Conservation (phyloP, 2,329 filamentous ascomycete species). For the Chrysoporthe puriensis region DNA sequence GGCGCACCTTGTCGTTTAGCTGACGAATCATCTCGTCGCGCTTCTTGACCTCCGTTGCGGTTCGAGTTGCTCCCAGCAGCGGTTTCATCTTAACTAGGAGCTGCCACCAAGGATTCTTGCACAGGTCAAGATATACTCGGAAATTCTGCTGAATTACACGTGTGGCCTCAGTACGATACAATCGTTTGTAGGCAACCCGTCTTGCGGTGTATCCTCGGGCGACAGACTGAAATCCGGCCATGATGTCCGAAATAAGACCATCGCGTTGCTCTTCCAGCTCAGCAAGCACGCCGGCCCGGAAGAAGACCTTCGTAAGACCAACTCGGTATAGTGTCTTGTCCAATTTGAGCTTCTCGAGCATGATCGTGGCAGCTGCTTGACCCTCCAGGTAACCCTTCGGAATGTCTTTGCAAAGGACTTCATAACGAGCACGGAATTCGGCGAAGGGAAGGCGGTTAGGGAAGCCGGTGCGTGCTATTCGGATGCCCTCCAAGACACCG, state of each 20-base stretch:
- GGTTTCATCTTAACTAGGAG: constrained; percentile 95
- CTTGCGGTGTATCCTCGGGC: constrained; percentile 89
- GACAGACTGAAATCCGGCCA: constrained; percentile 89
- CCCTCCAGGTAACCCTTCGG: constrained; percentile 91
- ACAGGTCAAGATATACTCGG: constrained; percentile 85
- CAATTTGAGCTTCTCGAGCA: constrained; percentile 85
- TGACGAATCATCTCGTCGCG: constrained; percentile 91
- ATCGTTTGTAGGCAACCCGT: constrained; percentile 85
- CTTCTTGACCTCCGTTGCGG: constrained; percentile 91
- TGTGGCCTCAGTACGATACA: constrained; percentile 93
- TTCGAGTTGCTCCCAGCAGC: constrained; percentile 86
- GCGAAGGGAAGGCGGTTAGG: constrained; percentile 90
- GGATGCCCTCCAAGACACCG: constrained; percentile 97
- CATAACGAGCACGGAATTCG: constrained; percentile 94
- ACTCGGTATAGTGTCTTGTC: constrained; percentile 89
- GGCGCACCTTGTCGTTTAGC: constrained; percentile 80
- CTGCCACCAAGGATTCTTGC: constrained; percentile 96
- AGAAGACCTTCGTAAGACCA: constrained; percentile 96
- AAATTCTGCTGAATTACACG: constrained; percentile 95
- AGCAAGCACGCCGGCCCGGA: constrained; percentile 91
- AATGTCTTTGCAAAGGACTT: constrained; percentile 87
- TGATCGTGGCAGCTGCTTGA: constrained; percentile 80
- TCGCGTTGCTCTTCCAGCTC: constrained; percentile 97
- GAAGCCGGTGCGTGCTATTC: constrained; percentile 95
- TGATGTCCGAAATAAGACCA: constrained; percentile 88